These are phyloP conservation scores for Penicillium palitans DNA, from an alignment of 2,329 filamentous ascomycete genomes.

Conservation along the genomic window DNA sequence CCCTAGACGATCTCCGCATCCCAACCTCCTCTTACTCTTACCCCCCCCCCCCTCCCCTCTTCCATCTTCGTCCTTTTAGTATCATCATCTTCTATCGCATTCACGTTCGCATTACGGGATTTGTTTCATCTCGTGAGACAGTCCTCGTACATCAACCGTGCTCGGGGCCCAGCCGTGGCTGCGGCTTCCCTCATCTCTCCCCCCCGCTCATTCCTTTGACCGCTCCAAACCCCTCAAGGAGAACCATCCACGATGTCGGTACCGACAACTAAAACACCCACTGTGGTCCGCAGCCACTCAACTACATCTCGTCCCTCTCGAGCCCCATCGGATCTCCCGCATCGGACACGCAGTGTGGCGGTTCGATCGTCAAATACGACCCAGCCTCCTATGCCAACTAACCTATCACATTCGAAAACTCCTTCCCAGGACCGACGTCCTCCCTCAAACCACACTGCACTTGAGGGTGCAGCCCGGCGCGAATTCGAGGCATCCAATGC, in stretches of 20 bases:
- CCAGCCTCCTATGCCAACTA: conserved; percentile 35
- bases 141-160: conserved; percentile 4
- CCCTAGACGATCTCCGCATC: conserved; percentile 10
- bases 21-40: conserved; percentile 15
- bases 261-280: conserved; percentile 47
- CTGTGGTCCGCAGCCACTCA: conserved; percentile 53
- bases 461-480: conserved; percentile 60
- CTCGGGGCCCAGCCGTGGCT: conserved; percentile 13
- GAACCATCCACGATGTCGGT: conserved; percentile 43
- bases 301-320: conserved; percentile 49
- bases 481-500: conserved; percentile 74
- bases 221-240: conserved; percentile 8
- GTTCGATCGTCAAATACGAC: conserved; percentile 43
- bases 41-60: neutral
- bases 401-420: conserved; percentile 40
- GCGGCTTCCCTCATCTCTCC: conserved; percentile 14
- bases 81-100: neutral
- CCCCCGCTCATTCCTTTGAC: conserved; percentile 18
- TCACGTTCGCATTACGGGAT: conserved; percentile 9
- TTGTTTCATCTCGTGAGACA: conserved; percentile 7
- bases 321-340: conserved; percentile 45
- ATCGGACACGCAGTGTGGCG: conserved; percentile 49
- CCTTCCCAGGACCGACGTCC: conserved; percentile 49
- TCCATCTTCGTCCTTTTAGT: conserved; percentile 5
- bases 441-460: conserved; percentile 48